Evolutionary conservation across 805 yeast species (phyloP).

Genomic region (Cephaloascus albidus): DNA sequence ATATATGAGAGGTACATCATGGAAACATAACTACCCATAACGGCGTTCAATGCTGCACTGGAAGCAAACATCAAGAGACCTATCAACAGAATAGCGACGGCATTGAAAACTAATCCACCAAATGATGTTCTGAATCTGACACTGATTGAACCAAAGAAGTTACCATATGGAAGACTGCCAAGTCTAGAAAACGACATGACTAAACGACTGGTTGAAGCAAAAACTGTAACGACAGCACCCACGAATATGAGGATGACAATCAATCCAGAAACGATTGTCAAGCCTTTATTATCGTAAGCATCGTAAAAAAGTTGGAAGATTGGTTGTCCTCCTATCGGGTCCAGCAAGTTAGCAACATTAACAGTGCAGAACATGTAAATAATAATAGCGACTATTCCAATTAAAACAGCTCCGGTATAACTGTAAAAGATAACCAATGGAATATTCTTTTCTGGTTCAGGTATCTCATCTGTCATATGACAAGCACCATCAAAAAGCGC

Average conservation of each 20-base stretch:
- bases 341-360: slow-evolving; percentile 6
- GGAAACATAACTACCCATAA: slow-evolving; percentile 8
- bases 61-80: slow-evolving; percentile 11
- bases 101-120: slow-evolving; percentile 6
- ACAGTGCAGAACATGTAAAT: slow-evolving; percentile 14
- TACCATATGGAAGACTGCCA: slow-evolving; percentile 10
- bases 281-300: slow-evolving; percentile 10
- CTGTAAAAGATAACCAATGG: slow-evolving; percentile 13
- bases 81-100: slow-evolving; percentile 4
- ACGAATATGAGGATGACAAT: no score
- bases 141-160: slow-evolving; percentile 7
- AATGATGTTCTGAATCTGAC: slow-evolving; percentile 7
- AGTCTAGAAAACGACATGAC: slow-evolving; percentile 11
- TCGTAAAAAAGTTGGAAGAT: slow-evolving; percentile 13
- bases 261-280: slow-evolving; percentile 11
- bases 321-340: slow-evolving; percentile 14
- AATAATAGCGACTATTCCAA: slow-evolving; percentile 11
- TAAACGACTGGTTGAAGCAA: slow-evolving; percentile 11
- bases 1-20: slow-evolving; percentile 11
- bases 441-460: slow-evolving; percentile 10
- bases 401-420: slow-evolving; percentile 9
- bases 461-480: slow-evolving; percentile 14
- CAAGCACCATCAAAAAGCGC: slow-evolving; percentile 13
- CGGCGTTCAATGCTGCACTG: slow-evolving; percentile 10
- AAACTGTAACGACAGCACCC: slow-evolving; percentile 9